Percentiles rank a stretch among this genome's conserved stretches.
These are phyloP conservation scores for Nicotiana sylvestris DNA, from an alignment of 257 asterid species.

Conservation along the genomic window DNA sequence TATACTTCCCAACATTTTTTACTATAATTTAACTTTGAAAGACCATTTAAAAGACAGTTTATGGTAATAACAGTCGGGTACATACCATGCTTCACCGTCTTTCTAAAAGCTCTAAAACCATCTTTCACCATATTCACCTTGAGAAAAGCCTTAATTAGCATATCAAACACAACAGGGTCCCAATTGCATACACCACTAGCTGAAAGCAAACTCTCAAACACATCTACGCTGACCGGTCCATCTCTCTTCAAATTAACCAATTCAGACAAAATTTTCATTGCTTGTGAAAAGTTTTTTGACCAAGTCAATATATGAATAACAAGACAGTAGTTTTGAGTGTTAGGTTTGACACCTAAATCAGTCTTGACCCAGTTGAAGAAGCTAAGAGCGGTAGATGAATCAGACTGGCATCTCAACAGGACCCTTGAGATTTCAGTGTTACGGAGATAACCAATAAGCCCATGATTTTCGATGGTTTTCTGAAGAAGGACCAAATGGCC, in stretches of 20 bases:
- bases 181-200: constrained; percentile 57
- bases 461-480: constrained; percentile 29
- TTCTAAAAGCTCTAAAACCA: constrained; percentile 44
- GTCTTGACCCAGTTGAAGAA: constrained; percentile 73
- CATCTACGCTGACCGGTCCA: constrained; percentile 20
- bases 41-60: constrained; percentile 58
- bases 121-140: constrained; percentile 48
- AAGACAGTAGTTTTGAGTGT: constrained; percentile 47
- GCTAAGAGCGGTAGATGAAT: constrained; percentile 49
- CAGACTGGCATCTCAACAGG: constrained; percentile 80
- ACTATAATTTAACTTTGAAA: constrained; percentile 47
- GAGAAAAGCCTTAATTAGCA: constrained; percentile 83
- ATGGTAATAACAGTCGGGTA: constrained; percentile 52
- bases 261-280: constrained; percentile 57
- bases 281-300: constrained; percentile 54
- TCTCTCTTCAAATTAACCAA: constrained; percentile 36
- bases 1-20: constrained; percentile 71
- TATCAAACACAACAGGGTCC: constrained; percentile 85
- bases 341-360: constrained; percentile 36
- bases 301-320: constrained; percentile 70
- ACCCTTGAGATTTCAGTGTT: constrained; percentile 59
- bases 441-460: constrained; percentile 45
- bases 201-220: constrained; percentile 44
- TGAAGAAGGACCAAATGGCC: constrained; percentile 28
- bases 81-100: constrained; percentile 51